Evolutionary conservation across 768 basidiomycete genomes (phyloP), one percentile per base, ranked within the genome.

Genomic region (Sporobolomyces pararoseus): DNA sequence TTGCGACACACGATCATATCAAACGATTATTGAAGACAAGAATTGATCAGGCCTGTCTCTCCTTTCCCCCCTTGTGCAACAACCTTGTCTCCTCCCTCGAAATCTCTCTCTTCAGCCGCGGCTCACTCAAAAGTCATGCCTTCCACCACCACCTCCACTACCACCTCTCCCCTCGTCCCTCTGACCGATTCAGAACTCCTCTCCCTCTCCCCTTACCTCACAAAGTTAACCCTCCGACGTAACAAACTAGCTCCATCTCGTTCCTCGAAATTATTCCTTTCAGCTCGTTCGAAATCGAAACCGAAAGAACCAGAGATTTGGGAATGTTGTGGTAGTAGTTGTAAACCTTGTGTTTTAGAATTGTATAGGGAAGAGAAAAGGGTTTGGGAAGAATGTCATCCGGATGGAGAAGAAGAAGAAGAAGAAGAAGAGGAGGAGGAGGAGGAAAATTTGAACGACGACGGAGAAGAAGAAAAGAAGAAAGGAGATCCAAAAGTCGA

Each of bases 321-420:
- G 62, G 68, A 70, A 14, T 70, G 68, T 29, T 70, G 68, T 21
- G 68, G 63, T 19, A 64, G 63, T 23, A 64, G 57, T 19, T 70
- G 68, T 46, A 64, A 51, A 31, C 68, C 68, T 7, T 70, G 68
- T 34, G 68, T 70, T 0, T 44, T 27, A 10, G 63, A 64, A 32
- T 7, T 64, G 31, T 60, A 50, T 37, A 21, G 51, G 39, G 59
- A 60, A 34, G 65, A 66, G 50, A 32, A n/a, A 9, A 42, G 34
- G 42, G 65, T 66, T 14, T 66, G 65, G 65, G 58, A 29, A 1
- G 65, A 66, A 10, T 50, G 50, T 0, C 57, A 63, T 34, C 63
- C 51, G 0, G 51, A 47, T 5, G 80, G 81, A 2, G 46, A 49
- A 19, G 59, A 50, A 55, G 50, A 49, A 10, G 29, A 16, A 7